Conservation (phyloP, 352 stramenopile species). For the Pythium sukuiense region DNA sequence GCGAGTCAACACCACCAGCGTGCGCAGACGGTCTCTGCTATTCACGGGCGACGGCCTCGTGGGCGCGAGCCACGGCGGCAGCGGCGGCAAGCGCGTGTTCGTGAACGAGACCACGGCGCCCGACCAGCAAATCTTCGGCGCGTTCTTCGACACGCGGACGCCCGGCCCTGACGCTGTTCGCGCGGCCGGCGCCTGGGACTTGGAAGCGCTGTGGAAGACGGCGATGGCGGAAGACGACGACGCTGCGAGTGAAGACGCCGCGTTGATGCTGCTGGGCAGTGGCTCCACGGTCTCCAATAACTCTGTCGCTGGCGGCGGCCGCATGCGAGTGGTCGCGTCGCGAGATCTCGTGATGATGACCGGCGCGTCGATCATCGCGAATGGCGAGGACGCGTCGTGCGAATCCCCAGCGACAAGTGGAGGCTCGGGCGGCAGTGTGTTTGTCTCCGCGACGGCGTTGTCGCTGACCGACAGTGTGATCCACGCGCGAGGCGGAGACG, state of each 20-base stretch:
- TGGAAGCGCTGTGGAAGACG: conserved; percentile 45
- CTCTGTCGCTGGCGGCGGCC: conserved; percentile 36
- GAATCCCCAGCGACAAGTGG: conserved; percentile 35
- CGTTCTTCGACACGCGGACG: conserved; percentile 57
- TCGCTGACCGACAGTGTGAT: conserved; percentile 39
- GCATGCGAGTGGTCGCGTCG: conserved; percentile 64
- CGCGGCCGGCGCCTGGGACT: conserved; percentile 39
- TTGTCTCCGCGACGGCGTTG: conserved; percentile 46
- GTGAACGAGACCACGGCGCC: conserved; percentile 34
- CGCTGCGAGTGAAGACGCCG: not conserved
- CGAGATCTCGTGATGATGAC: conserved; percentile 72
- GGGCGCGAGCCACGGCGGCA: conserved; percentile 59
- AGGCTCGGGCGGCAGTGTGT: conserved; percentile 57
- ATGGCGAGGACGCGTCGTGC: conserved; percentile 38
- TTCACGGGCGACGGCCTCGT: conserved; percentile 37
- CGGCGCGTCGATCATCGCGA: conserved; percentile 46
- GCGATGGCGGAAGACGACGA: not conserved
- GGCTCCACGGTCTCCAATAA: conserved; percentile 19
- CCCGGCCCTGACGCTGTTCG: conserved; percentile 7
- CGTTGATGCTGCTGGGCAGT: conserved; percentile 51
- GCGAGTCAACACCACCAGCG: conserved; percentile 27
- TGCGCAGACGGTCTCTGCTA: conserved; percentile 31
- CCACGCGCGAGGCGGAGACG: conserved; percentile 50
- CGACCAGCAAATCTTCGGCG: conserved; percentile 34
- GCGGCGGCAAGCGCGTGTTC: conserved; percentile 42